Percentiles rank a stretch among this genome's conserved stretches.
Conservation (phyloP, 495 filamentous ascomycete species). For the Parachaetomium inaequale region DNA sequence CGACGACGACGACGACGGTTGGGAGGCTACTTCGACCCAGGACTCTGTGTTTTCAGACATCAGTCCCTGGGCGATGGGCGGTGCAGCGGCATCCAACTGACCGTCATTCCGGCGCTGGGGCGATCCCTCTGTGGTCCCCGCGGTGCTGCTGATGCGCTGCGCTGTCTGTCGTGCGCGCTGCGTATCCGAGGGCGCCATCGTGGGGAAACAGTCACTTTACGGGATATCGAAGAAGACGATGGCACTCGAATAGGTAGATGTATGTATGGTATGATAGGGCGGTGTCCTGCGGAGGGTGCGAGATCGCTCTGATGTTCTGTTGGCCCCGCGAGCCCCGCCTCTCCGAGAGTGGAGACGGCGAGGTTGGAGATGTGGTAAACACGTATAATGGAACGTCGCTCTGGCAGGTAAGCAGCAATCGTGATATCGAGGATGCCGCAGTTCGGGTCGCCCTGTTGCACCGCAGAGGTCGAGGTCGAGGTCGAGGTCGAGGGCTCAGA, state of each 20-base stretch:
- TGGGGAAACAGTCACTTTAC: neutral
- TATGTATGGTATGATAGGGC: neutral
- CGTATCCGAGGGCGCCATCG: conserved; percentile 25
- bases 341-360: conserved; percentile 18
- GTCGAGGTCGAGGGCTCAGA: neutral
- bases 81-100: conserved; percentile 24
- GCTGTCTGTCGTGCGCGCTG: conserved; percentile 17
- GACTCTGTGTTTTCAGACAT: conserved; percentile 66
- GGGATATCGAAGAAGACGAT: neutral
- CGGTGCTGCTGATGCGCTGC: conserved; percentile 3
- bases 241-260: neutral
- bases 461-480: neutral
- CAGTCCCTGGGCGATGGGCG: conserved; percentile 1
- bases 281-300: neutral
- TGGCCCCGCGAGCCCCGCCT: conserved; percentile 15
- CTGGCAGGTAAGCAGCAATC: neutral
- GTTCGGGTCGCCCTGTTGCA: neutral
- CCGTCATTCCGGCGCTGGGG: conserved; percentile 35
- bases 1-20: conserved; percentile 85
- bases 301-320: conserved; percentile 6
- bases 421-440: neutral
- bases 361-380: neutral
- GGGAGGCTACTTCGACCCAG: conserved; percentile 93
- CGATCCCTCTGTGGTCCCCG: conserved; percentile 17
- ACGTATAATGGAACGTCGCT: conserved; percentile 4